phyloP scores from a whole-genome alignment of 805 yeast species.

The Cyberlindnera lachancei region DNA sequence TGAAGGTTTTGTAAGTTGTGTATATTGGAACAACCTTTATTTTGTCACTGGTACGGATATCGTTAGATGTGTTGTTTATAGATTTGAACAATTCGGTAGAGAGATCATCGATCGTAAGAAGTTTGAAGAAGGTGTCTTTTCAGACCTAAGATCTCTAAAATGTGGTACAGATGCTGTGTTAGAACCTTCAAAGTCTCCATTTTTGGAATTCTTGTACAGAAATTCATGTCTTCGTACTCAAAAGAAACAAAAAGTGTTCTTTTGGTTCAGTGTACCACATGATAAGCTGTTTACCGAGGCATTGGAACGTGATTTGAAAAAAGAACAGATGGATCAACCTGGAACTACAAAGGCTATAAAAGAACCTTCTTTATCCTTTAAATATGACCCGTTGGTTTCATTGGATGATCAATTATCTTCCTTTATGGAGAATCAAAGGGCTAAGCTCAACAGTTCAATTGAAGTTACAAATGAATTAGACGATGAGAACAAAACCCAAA shows the following conservation, averaged over 20 bases:
- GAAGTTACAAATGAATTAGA: background rate
- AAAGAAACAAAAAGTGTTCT: constrained; percentile 93
- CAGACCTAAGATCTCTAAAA: constrained; percentile 81
- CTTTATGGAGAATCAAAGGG: constrained; percentile 31
- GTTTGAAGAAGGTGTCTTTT: constrained; percentile 93
- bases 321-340: constrained; percentile 52
- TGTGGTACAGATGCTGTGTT: constrained; percentile 81
- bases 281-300: constrained; percentile 91
- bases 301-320: constrained; percentile 81
- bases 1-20: constrained; percentile 89
- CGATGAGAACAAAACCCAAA: background rate
- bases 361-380: constrained; percentile 78
- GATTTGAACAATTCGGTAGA: constrained; percentile 87
- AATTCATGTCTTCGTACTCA: constrained; percentile 88
- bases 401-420: constrained; percentile 45
- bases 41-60: constrained; percentile 95
- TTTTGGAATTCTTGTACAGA: constrained; percentile 75
- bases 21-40: constrained; percentile 83
- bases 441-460: background rate
- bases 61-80: constrained; percentile 82
- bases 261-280: constrained; percentile 95
- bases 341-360: constrained; percentile 66
- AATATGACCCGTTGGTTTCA: constrained; percentile 46
- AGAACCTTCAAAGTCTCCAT: constrained; percentile 81
- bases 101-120: constrained; percentile 79